phyloP scores from a whole-genome alignment of 345 rosid species.

The Clausena lansium region DNA sequence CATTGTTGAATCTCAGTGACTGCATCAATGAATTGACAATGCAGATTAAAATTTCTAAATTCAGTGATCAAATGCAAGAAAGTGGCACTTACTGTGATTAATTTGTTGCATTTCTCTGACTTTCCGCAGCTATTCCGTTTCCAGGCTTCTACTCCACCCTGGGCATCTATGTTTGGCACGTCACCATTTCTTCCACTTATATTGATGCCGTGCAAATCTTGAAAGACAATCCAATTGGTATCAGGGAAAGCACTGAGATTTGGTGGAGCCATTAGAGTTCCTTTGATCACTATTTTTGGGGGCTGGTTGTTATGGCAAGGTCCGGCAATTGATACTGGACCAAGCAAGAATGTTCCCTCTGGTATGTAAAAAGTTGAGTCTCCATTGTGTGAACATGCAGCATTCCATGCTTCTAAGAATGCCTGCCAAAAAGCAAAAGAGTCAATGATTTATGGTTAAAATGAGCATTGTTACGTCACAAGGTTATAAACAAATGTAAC shows the following conservation, averaged over 20 bases:
- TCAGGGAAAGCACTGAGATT: slow-evolving; percentile 19
- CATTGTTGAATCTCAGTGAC: slow-evolving; percentile 37
- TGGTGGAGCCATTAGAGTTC: slow-evolving; percentile 34
- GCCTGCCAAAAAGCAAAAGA: slow-evolving; percentile 22
- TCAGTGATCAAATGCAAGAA: neutral
- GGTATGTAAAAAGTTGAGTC: slow-evolving; percentile 33
- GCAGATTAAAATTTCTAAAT: neutral
- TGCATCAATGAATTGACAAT: slow-evolving; percentile 19
- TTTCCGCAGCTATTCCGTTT: slow-evolving; percentile 27
- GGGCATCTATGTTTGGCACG: slow-evolving; percentile 32
- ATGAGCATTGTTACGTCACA: neutral
- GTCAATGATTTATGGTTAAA: neutral
- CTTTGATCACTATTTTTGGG: slow-evolving; percentile 33
- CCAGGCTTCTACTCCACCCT: slow-evolving; percentile 48
- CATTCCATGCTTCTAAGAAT: slow-evolving; percentile 36
- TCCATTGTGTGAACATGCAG: slow-evolving; percentile 30
- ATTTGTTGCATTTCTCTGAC: slow-evolving; percentile 21
- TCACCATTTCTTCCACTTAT: slow-evolving; percentile 22
- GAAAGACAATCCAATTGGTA: slow-evolving; percentile 37
- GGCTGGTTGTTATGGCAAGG: slow-evolving; percentile 33
- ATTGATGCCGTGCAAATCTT: slow-evolving; percentile 20
- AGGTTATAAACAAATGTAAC: neutral
- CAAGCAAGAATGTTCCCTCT: slow-evolving; percentile 28
- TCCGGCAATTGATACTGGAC: slow-evolving; percentile 32
- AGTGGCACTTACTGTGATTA: slow-evolving; percentile 35